These are phyloP conservation scores for Tricholoma bakamatsutake DNA, from an alignment of 768 basidiomycete genomes.

Conservation along the genomic window DNA sequence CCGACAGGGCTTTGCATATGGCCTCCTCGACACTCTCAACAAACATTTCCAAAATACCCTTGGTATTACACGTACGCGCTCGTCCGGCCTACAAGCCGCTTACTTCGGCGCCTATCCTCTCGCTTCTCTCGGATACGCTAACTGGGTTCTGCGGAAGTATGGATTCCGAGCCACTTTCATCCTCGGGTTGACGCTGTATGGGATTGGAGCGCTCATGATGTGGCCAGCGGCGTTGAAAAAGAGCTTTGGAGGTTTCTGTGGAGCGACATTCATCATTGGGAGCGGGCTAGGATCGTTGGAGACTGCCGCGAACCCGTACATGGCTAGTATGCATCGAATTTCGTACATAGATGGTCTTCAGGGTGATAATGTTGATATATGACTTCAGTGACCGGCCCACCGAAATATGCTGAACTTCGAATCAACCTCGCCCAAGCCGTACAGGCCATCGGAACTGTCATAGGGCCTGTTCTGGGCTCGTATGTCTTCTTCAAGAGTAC, in stretches of 20 bases:
- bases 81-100: conserved; percentile 29
- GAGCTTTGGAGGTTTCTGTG: conserved; percentile 30
- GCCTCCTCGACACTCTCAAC: conserved; percentile 28
- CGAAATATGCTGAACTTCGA: conserved; percentile 26
- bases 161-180: conserved; percentile 30
- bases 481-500: conserved; percentile 30
- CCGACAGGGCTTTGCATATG: conserved; percentile 27
- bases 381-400: conserved; percentile 26
- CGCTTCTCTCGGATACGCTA: conserved; percentile 28
- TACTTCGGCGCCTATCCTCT: conserved; percentile 31
- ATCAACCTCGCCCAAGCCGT: conserved; percentile 30
- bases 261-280: conserved; percentile 30
- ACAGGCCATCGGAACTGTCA: conserved; percentile 27
- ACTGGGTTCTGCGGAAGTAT: conserved; percentile 27
- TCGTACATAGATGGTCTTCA: not conserved
- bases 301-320: conserved; percentile 30
- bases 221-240: conserved; percentile 29
- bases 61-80: conserved; percentile 27
- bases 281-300: conserved; percentile 28
- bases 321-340: conserved; percentile 21
- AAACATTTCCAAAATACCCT: conserved; percentile 30
- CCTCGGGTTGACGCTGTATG: conserved; percentile 24
- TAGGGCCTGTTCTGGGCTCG: conserved; percentile 28
- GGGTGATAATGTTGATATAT: not conserved
- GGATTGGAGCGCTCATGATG: conserved; percentile 29